Conservation (phyloP, 1,139 yeast genomes). For the Pichia sp. region DNA sequence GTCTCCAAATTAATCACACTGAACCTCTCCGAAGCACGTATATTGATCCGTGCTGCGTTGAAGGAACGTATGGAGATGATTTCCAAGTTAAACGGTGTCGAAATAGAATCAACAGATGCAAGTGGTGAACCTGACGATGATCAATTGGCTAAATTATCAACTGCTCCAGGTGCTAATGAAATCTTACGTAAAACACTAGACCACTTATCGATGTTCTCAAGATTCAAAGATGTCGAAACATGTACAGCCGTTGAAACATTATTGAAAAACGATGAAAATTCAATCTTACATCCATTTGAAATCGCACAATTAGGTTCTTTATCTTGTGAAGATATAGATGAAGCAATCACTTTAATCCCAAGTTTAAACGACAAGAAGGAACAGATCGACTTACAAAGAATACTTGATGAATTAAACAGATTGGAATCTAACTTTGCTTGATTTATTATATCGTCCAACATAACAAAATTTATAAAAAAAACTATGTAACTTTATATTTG, state of each 20-base stretch:
- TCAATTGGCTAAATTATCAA: conserved; percentile 64
- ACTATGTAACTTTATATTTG: neutral
- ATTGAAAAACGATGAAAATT: conserved; percentile 61
- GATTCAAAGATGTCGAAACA: conserved; percentile 90
- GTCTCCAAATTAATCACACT: conserved; percentile 78
- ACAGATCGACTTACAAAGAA: conserved; percentile 83
- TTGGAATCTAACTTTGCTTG: conserved; percentile 40
- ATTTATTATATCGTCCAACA: neutral
- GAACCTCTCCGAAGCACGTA: conserved; percentile 85
- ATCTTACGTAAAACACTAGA: conserved; percentile 92
- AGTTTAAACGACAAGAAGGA: conserved; percentile 74
- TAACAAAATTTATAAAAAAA: neutral
- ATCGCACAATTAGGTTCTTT: conserved; percentile 92
- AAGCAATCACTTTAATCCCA: conserved; percentile 92
- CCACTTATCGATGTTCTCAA: conserved; percentile 78
- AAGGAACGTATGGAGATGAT: conserved; percentile 60
- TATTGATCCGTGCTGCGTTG: conserved; percentile 86
- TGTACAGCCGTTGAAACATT: conserved; percentile 92
- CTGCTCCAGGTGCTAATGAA: conserved; percentile 57
- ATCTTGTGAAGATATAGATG: conserved; percentile 97
- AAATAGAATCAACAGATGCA: conserved; percentile 33
- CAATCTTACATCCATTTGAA: conserved; percentile 90
- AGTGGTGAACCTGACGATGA: conserved; percentile 64
- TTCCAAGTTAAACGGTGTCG: conserved; percentile 38
- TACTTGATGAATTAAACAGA: conserved; percentile 82